These are phyloP conservation scores for Arthrobotrys iridis DNA, from an alignment of 2,329 filamentous ascomycete species.

Conservation along the genomic window DNA sequence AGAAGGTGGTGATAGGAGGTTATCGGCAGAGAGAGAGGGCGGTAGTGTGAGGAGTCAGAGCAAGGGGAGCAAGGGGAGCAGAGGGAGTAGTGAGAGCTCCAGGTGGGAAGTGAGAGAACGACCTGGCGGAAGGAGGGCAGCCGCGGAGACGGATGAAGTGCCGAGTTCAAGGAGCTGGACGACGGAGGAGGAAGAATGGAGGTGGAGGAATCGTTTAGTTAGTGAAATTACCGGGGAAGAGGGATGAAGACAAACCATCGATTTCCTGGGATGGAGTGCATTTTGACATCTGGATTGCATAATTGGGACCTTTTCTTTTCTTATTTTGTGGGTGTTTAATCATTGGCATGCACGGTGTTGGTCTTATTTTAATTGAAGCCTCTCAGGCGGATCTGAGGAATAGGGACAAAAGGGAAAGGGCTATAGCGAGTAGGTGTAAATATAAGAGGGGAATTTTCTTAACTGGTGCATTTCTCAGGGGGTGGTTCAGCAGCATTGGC, in stretches of 20 bases:
- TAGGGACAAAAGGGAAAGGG: not conserved
- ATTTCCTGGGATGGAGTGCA: conserved; percentile 21
- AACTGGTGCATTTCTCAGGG: not conserved
- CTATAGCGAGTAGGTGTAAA: not conserved
- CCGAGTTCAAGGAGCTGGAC: conserved; percentile 41
- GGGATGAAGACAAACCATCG: conserved; percentile 20
- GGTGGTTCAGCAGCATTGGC: conserved; percentile 14
- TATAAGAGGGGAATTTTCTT: not conserved
- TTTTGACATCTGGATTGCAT: conserved; percentile 23
- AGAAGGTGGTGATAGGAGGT: conserved; percentile 50
- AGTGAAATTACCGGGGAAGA: conserved; percentile 52
- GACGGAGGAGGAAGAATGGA: conserved; percentile 46
- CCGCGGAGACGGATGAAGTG: not conserved
- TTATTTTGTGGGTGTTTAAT: conserved; percentile 21
- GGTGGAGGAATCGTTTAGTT: conserved; percentile 43
- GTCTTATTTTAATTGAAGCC: conserved; percentile 10
- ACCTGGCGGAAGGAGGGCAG: conserved; percentile 4
- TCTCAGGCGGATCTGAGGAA: not conserved
- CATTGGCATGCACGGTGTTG: conserved; percentile 33
- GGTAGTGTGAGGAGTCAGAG: conserved; percentile 33
- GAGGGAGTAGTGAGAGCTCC: conserved; percentile 25
- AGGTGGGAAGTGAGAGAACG: conserved; percentile 30
- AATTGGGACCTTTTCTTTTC: conserved; percentile 18
- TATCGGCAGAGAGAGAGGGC: conserved; percentile 18
- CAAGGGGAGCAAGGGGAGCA: conserved; percentile 19